Percentiles rank a stretch among this genome's conserved stretches.
Conservation (phyloP, 345 rosid genomes). For the Firmiana major region DNA sequence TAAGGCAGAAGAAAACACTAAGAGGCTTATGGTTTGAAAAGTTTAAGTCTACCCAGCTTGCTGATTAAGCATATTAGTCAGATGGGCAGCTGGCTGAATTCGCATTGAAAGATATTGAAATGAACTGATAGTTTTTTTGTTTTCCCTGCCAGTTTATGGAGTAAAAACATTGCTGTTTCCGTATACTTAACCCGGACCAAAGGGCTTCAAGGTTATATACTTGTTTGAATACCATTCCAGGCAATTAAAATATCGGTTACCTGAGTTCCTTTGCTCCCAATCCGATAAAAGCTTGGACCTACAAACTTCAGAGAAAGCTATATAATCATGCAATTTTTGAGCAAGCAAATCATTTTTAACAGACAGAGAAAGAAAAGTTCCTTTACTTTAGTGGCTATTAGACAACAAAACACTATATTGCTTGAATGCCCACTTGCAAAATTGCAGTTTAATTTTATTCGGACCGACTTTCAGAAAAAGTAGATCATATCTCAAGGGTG, state of each 20-base stretch:
- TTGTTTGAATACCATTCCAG: neutral
- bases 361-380: neutral
- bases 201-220: neutral
- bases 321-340: neutral
- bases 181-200: neutral
- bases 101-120: too few species aligned
- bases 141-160: neutral
- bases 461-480: neutral
- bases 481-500: constrained; percentile 7
- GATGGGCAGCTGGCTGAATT: neutral
- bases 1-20: neutral
- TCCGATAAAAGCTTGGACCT: neutral
- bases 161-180: neutral
- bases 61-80: neutral
- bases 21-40: neutral
- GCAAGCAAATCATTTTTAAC: neutral
- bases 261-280: neutral
- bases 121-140: too few species aligned
- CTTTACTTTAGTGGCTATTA: neutral
- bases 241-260: neutral
- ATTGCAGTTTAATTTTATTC: neutral
- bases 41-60: neutral
- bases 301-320: neutral
- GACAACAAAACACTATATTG: neutral
- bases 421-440: constrained; percentile 3